These are phyloP conservation scores for Periconia sp. DNA, from an alignment of 2,329 filamentous ascomycete genomes.

Conservation along the genomic window DNA sequence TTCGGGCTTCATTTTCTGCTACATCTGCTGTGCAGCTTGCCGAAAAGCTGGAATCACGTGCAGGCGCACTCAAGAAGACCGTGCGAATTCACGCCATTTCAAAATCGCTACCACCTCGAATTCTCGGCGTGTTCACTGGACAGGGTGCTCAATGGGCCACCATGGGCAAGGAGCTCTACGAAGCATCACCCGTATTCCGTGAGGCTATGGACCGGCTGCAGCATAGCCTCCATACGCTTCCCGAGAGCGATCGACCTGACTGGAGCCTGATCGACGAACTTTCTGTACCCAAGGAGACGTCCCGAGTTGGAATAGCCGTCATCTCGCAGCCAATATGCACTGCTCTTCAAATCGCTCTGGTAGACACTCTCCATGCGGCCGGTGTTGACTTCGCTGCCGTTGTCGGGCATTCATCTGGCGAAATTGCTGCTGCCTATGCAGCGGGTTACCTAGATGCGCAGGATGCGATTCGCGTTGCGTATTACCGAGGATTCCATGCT, in stretches of 20 bases:
- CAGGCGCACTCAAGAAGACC: not conserved
- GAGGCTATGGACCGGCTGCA: not conserved
- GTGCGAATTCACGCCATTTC: not conserved
- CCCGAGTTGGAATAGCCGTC: not conserved
- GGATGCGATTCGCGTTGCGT: too few relatives aligned
- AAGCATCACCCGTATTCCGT: not conserved
- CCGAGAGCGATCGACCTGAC: not conserved
- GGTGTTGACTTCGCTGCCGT: constrained; percentile 10
- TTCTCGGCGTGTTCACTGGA: constrained; percentile 16
- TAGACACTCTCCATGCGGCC: constrained; percentile 14
- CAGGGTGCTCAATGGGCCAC: constrained; percentile 21
- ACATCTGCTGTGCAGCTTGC: too few relatives aligned
- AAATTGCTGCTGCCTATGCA: constrained; percentile 22
- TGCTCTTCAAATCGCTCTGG: constrained; percentile 17
- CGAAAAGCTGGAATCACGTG: too few relatives aligned
- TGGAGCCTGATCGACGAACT: constrained; percentile 3
- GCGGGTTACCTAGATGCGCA: not conserved
- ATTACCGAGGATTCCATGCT: too few relatives aligned
- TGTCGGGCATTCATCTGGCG: constrained; percentile 23
- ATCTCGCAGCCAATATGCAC: constrained; percentile 15
- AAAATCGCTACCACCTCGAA: not conserved
- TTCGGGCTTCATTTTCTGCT: too few relatives aligned
- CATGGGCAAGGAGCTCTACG: constrained; percentile 10
- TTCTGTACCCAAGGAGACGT: too few relatives aligned
- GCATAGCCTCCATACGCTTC: not conserved